phyloP scores from a whole-genome alignment of 441 rosid species.

The Brassica balearica region DNA sequence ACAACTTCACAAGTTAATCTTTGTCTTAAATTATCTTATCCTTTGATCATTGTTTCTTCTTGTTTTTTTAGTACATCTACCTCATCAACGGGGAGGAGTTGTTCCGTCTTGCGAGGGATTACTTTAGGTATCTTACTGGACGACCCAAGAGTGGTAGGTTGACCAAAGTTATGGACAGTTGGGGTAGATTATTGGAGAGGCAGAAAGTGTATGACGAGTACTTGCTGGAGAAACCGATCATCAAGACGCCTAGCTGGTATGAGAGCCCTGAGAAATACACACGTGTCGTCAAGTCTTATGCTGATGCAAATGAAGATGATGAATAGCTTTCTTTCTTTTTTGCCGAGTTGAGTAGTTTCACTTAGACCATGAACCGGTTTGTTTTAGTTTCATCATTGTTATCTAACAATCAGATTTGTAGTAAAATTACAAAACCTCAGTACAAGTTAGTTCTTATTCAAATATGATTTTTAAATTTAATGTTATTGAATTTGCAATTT shows the following conservation, averaged over 20 bases:
- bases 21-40: not conserved
- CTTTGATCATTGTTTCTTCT: slow-evolving; percentile 9
- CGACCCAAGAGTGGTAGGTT: slow-evolving; percentile 63
- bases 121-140: slow-evolving; percentile 55
- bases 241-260: slow-evolving; percentile 62
- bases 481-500: not conserved
- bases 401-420: slow-evolving; percentile 10
- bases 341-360: not conserved
- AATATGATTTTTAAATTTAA: not conserved
- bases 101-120: slow-evolving; percentile 63
- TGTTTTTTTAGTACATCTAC: slow-evolving; percentile 59
- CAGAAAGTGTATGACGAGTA: slow-evolving; percentile 47
- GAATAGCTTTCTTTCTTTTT: not conserved
- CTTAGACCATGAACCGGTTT: slow-evolving; percentile 4
- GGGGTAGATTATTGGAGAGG: slow-evolving; percentile 49
- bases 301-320: slow-evolving; percentile 25
- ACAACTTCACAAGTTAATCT: not conserved
- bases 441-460: not conserved
- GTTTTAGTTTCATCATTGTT: slow-evolving; percentile 13
- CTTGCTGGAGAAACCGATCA: slow-evolving; percentile 69
- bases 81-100: slow-evolving; percentile 68
- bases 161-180: slow-evolving; percentile 53
- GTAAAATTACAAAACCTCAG: not conserved
- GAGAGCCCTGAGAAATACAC: slow-evolving; percentile 68
- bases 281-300: slow-evolving; percentile 38